phyloP scores from a whole-genome alignment of 257 asterid species.

The Jasminum sambac region DNA sequence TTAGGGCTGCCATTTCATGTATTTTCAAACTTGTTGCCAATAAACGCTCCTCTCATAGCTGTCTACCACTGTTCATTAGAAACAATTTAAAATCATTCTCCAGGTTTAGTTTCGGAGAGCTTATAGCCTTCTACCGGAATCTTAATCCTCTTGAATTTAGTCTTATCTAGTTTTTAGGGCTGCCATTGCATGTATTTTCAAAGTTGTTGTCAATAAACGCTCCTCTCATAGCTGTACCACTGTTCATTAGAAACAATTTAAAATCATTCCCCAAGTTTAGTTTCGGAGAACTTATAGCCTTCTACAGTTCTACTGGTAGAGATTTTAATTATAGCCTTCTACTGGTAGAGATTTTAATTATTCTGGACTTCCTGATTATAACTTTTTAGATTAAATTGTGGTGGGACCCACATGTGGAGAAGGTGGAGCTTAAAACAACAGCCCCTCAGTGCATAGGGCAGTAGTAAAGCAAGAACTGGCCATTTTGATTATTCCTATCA shows the following conservation, averaged over 20 bases:
- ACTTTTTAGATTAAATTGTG: too few relatives aligned
- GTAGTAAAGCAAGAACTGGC: neutral
- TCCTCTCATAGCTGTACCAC: neutral
- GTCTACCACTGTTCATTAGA: neutral
- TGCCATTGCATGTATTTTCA: constrained; percentile 29
- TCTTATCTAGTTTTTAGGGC: too few relatives aligned
- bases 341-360: too few relatives aligned
- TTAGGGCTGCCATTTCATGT: constrained; percentile 28
- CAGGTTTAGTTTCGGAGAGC: neutral
- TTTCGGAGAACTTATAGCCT: neutral
- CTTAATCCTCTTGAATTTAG: too few relatives aligned
- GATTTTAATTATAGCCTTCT: too few relatives aligned
- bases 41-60: neutral
- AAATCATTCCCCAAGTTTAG: neutral
- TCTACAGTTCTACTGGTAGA: too few relatives aligned
- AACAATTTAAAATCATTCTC: neutral
- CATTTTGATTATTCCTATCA: constrained; percentile 1
- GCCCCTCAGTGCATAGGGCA: neutral
- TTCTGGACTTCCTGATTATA: too few relatives aligned
- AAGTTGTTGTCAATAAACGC: neutral
- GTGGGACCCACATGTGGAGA: too few relatives aligned
- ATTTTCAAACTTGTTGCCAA: constrained; percentile 13
- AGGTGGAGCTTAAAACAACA: neutral
- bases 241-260: neutral
- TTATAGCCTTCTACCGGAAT: neutral